Evolutionary conservation across 1,139 yeast genomes (phyloP).

Genomic region (Chernovozyma aurita): DNA sequence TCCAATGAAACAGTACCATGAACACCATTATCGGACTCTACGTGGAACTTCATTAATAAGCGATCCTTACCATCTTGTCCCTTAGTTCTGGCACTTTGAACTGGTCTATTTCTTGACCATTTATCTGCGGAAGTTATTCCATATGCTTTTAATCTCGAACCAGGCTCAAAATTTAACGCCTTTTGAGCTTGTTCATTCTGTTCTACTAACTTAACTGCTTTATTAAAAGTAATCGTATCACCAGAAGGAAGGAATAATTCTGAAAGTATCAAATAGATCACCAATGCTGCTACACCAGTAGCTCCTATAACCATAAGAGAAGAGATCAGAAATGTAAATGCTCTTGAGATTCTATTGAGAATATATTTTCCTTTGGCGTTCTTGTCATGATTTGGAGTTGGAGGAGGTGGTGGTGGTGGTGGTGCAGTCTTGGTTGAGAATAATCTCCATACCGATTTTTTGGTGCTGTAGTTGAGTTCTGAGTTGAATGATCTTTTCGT

Average conservation of each 20-base stretch:
- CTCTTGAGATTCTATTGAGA: constrained; percentile 43
- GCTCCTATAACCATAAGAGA: constrained; percentile 64
- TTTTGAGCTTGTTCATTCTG: constrained; percentile 58
- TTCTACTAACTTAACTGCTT: constrained; percentile 75
- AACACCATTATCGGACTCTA: constrained; percentile 53
- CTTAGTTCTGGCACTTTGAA: constrained; percentile 48
- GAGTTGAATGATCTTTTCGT: not conserved
- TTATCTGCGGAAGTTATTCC: constrained; percentile 70
- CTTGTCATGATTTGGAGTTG: constrained; percentile 34
- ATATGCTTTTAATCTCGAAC: constrained; percentile 71
- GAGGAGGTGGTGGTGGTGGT: constrained; percentile 38
- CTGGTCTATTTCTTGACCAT: constrained; percentile 89
- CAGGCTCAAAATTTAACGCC: constrained; percentile 49
- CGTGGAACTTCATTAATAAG: constrained; percentile 79
- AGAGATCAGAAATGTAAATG: constrained; percentile 58
- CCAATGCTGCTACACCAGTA: constrained; percentile 62
- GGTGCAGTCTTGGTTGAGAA: constrained; percentile 10
- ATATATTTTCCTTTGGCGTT: constrained; percentile 36
- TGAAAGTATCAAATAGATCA: constrained; percentile 68
- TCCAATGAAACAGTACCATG: constrained; percentile 74
- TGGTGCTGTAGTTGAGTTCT: not conserved
- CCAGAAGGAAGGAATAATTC: constrained; percentile 87
- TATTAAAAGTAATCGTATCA: constrained; percentile 84
- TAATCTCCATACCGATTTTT: not conserved
- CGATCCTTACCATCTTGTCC: constrained; percentile 79